These are phyloP conservation scores for Neurospora sp. DNA, from an alignment of 2,329 filamentous ascomycete species.

Conservation along the genomic window DNA sequence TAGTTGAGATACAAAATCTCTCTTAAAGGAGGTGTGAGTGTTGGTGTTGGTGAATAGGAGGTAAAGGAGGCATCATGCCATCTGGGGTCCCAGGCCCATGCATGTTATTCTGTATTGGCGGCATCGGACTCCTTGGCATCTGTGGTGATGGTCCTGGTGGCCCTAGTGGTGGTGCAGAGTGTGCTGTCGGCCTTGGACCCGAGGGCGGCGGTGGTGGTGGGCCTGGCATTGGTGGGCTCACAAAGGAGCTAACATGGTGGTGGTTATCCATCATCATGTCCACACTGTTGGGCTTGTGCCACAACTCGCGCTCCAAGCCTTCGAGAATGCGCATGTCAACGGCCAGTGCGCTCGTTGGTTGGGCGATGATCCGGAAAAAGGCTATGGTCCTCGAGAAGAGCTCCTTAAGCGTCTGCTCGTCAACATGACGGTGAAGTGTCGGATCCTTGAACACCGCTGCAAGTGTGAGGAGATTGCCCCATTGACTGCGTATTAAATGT, in stretches of 20 bases:
- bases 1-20: neutral
- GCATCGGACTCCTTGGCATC: neutral
- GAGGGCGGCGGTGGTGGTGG: neutral
- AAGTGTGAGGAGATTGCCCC: constrained; percentile 88
- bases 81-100: neutral
- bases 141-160: neutral
- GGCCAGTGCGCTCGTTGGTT: constrained; percentile 63
- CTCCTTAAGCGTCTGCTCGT: constrained; percentile 40
- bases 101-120: constrained; percentile 4
- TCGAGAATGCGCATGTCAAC: constrained; percentile 67
- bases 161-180: neutral
- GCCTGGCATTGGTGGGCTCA: constrained; percentile 6
- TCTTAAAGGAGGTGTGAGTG: neutral
- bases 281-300: constrained; percentile 7
- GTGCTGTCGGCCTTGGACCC: neutral
- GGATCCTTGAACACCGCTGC: constrained; percentile 67
- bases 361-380: constrained; percentile 61
- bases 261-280: constrained; percentile 7
- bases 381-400: constrained; percentile 65
- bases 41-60: neutral
- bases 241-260: constrained; percentile 11
- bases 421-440: constrained; percentile 47
- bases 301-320: constrained; percentile 37
- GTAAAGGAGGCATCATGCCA: neutral
- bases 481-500: constrained; percentile 51